Evolutionary conservation across 768 basidiomycete genomes (phyloP), one percentile per base, ranked within the genome.

Genomic region (Kwoniella botswanensis): DNA sequence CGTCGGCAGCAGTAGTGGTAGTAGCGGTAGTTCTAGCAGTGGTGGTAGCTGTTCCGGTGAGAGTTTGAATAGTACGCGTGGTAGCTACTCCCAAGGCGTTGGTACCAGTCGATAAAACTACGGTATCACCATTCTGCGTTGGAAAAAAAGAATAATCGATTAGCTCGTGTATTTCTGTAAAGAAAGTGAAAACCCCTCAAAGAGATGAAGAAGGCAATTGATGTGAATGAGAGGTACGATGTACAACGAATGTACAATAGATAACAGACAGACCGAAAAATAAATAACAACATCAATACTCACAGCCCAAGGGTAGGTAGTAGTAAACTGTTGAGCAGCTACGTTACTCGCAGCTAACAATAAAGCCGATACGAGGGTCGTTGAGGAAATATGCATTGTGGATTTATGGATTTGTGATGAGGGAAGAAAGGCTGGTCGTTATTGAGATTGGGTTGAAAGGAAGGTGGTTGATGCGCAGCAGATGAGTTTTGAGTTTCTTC

Each of bases 51-150:
- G 50, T 64, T 57, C 53, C 70, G 41, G 56, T 59, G 29, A 54
- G 44, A 41, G 75, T 75, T 54, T 59, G 72, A 63, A 78, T 3
- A n/a, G 71, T 75, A 10, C 42, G 50, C 13, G 77, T 78, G 26
- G 63, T 58, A 21, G 68, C 61, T 15, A 70, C 24, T 46, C 79
- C 79, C 13, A 50, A 26, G 11, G 71, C 72, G 57, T 77, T 72
- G 53, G 79, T 80, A 42, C 65, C 63, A 22, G 72, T 60, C 4
- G 79, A 80, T 26, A 80, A 22, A 56, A 80, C 71, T 2, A 74
- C 43, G 22, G 79, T 80, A 61, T 80, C 68, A 56, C 79, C 79
- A 54, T 80, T 67, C 76, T 79, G 54, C 24, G 29, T 10, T 24
- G 41, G 7, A 3, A 55, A 15, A 35, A 57, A 53, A 18, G 21